A percentile compares a stretch with the other conserved stretches of the same genome.
phyloP scores from a whole-genome alignment of 176 grass and related monocot genomes.

The Carex littledalei region DNA sequence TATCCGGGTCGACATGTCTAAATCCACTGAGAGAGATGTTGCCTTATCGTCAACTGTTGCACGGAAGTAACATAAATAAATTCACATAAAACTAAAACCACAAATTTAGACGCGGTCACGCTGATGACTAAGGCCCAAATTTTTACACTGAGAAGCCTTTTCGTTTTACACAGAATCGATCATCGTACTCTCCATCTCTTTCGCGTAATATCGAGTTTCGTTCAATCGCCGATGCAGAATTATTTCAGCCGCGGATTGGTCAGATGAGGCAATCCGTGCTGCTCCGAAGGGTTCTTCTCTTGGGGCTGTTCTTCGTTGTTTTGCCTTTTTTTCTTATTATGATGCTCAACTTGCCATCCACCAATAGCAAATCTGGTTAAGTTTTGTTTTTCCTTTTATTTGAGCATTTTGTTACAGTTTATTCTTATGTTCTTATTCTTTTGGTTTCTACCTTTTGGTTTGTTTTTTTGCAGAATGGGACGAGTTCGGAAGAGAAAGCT shows the following conservation, averaged over 20 bases:
- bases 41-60: not conserved
- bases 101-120: not conserved
- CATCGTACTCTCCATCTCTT: not conserved
- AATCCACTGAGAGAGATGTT: not conserved
- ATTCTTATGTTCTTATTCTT: not conserved
- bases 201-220: not conserved
- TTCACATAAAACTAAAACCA: not conserved
- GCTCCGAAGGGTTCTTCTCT: conserved; percentile 14
- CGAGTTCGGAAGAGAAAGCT: conserved; percentile 10
- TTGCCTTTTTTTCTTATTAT: conserved; percentile 8
- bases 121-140: not conserved
- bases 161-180: not conserved
- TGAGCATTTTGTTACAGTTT: not conserved
- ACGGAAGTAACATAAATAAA: not conserved
- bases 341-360: conserved; percentile 22
- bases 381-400: not conserved
- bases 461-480: conserved; percentile 22
- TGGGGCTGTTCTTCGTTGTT: conserved; percentile 15
- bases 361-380: conserved; percentile 1
- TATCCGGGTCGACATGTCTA: not conserved
- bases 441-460: not conserved
- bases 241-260: not conserved
- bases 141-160: not conserved
- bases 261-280: conserved; percentile 3
- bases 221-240: not conserved